Conservation (phyloP, 331 rosid genomes). For the Saraca asoca region DNA sequence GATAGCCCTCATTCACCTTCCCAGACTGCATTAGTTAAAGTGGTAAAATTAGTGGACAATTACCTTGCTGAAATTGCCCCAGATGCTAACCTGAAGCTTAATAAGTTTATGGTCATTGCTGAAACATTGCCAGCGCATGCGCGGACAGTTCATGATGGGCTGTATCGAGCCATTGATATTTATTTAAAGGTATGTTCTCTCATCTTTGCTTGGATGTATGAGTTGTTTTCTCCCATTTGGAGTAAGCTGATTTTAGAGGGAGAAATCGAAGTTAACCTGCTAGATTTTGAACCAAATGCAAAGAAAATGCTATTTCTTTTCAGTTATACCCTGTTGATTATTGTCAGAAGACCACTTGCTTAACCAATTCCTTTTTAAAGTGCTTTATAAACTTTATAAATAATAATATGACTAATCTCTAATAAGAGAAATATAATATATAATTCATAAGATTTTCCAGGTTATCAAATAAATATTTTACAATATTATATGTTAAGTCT, state of each 20-base stretch:
- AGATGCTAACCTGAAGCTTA: constrained; percentile 92
- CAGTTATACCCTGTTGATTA: constrained; percentile 1
- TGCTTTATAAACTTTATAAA: background rate
- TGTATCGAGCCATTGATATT: constrained; percentile 90
- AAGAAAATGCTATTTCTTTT: background rate
- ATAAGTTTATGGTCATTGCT: constrained; percentile 82
- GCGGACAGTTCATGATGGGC: constrained; percentile 80
- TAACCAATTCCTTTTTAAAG: background rate
- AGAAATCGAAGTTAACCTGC: constrained; percentile 1
- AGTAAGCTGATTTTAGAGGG: constrained; percentile 4
- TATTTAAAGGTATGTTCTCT: constrained; percentile 73
- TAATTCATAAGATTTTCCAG: constrained; percentile 12
- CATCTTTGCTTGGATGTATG: constrained; percentile 23
- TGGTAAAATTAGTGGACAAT: constrained; percentile 80
- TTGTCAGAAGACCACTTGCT: constrained; percentile 2
- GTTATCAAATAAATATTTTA: background rate
- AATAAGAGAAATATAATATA: background rate
- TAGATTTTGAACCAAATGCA: background rate
- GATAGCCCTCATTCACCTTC: constrained; percentile 90
- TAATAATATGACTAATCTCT: background rate
- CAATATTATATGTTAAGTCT: constrained; percentile 18
- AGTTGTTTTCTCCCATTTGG: background rate
- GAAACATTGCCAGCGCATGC: constrained; percentile 88
- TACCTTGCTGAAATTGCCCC: constrained; percentile 98
- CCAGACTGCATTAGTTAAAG: constrained; percentile 78